Percentiles rank a stretch among this genome's conserved stretches.
phyloP scores from a whole-genome alignment of 1,284 basidiomycete genomes.

The Cryptococcus neoformans region DNA sequence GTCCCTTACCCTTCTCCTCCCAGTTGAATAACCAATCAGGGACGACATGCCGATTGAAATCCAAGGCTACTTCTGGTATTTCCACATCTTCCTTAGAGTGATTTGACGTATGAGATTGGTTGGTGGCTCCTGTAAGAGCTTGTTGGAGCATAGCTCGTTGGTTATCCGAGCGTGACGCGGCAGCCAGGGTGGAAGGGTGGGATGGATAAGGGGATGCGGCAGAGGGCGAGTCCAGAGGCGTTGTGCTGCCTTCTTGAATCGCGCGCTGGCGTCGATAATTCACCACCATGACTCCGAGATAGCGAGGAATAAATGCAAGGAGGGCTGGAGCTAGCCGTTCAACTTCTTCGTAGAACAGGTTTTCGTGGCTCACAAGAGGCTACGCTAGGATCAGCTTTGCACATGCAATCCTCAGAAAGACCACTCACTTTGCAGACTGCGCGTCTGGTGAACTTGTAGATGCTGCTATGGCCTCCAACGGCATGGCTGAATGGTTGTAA shows the following conservation, averaged over 20 bases:
- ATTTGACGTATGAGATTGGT: conserved; percentile 24
- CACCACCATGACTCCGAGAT: conserved; percentile 97
- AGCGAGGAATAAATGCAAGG: conserved; percentile 90
- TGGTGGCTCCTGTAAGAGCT: conserved; percentile 42
- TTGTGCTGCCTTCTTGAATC: conserved; percentile 18
- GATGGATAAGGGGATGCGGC: conserved; percentile 26
- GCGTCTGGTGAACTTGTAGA: conserved; percentile 96
- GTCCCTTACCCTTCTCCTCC: conserved; percentile 15
- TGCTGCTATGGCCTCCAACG: conserved; percentile 94
- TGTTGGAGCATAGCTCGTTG: conserved; percentile 43
- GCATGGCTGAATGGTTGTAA: conserved; percentile 95
- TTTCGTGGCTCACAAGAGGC: conserved; percentile 95
- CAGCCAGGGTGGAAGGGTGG: conserved; percentile 30
- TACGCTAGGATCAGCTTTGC: conserved; percentile 43
- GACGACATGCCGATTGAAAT: conserved; percentile 91
- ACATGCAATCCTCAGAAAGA: not conserved
- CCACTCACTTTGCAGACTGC: conserved; percentile 92
- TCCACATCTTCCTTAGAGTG: conserved; percentile 55
- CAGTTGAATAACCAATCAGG: conserved; percentile 78
- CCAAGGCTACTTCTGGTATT: conserved; percentile 82
- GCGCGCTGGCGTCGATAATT: conserved; percentile 67
- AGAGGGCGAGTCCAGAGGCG: conserved; percentile 14
- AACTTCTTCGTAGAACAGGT: conserved; percentile 96
- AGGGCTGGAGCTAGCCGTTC: conserved; percentile 89
- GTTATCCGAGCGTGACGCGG: not conserved